Conservation (phyloP, 306 rosid species). For the Rosa chinensis region DNA sequence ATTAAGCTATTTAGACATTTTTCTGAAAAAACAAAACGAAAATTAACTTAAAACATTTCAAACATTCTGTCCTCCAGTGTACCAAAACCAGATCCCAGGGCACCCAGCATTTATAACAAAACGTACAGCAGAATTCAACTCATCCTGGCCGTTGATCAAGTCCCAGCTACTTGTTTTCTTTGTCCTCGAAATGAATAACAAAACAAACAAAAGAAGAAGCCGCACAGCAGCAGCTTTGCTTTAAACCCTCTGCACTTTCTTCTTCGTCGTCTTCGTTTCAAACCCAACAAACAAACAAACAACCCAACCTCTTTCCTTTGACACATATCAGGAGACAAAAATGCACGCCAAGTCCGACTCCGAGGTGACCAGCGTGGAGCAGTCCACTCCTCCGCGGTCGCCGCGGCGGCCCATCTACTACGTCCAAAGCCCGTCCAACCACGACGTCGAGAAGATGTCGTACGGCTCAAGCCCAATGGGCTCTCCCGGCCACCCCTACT, state of each 20-base stretch:
- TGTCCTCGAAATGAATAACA: not conserved
- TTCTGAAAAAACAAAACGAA: too few species aligned
- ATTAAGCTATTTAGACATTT: too few species aligned
- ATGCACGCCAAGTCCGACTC: slow-evolving; percentile 91
- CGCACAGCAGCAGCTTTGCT: not conserved
- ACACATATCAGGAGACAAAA: not conserved
- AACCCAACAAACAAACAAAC: not conserved
- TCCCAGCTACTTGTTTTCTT: not conserved
- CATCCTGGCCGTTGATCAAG: not conserved
- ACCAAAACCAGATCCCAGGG: not conserved
- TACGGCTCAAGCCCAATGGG: slow-evolving; percentile 79
- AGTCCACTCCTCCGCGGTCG: slow-evolving; percentile 64
- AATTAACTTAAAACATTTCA: not conserved
- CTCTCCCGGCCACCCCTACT: slow-evolving; percentile 68
- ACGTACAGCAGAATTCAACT: not conserved
- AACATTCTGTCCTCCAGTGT: not conserved
- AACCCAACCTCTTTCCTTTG: not conserved
- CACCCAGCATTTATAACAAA: not conserved
- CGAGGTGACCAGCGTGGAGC: slow-evolving; percentile 75
- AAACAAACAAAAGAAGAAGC: not conserved
- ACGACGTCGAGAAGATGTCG: slow-evolving; percentile 91
- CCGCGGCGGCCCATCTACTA: slow-evolving; percentile 85
- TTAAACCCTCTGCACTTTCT: not conserved
- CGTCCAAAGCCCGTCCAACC: slow-evolving; percentile 93
- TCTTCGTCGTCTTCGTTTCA: not conserved